These are phyloP conservation scores for Erysiphe pisi DNA, from an alignment of 2,329 filamentous ascomycete genomes.

Conservation along the genomic window DNA sequence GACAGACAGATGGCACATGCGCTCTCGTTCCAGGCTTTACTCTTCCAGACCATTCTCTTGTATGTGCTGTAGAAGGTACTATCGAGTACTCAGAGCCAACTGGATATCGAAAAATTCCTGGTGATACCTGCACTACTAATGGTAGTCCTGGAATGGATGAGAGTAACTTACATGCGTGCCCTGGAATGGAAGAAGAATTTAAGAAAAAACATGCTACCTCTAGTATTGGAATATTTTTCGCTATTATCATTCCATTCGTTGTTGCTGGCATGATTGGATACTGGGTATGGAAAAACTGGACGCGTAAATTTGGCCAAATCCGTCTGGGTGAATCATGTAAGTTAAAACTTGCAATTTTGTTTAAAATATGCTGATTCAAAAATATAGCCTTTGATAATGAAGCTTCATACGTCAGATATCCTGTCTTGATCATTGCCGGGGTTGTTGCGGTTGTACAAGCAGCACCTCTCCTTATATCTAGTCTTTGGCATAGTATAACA, in stretches of 20 bases:
- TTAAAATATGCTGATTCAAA: not conserved
- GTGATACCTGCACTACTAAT: conserved; percentile 61
- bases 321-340: conserved; percentile 62
- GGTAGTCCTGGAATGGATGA: conserved; percentile 65
- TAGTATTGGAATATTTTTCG: conserved; percentile 71
- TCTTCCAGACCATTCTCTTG: conserved; percentile 49
- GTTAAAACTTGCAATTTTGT: conserved; percentile 27
- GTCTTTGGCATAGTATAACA: conserved; percentile 57
- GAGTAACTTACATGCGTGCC: conserved; percentile 53
- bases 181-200: conserved; percentile 72
- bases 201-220: conserved; percentile 60
- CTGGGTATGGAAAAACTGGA: conserved; percentile 77
- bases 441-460: conserved; percentile 49
- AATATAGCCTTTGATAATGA: conserved; percentile 52
- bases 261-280: conserved; percentile 65
- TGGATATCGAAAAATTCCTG: conserved; percentile 78
- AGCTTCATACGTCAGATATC: conserved; percentile 68
- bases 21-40: conserved; percentile 60
- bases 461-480: conserved; percentile 59
- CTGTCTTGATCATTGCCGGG: conserved; percentile 61
- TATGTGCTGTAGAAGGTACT: conserved; percentile 52
- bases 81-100: conserved; percentile 73
- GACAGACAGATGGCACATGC: conserved; percentile 66
- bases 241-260: conserved; percentile 63
- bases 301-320: conserved; percentile 83